These are phyloP conservation scores for Lactarius deliciosus DNA, from an alignment of 768 basidiomycete genomes.

Conservation along the genomic window DNA sequence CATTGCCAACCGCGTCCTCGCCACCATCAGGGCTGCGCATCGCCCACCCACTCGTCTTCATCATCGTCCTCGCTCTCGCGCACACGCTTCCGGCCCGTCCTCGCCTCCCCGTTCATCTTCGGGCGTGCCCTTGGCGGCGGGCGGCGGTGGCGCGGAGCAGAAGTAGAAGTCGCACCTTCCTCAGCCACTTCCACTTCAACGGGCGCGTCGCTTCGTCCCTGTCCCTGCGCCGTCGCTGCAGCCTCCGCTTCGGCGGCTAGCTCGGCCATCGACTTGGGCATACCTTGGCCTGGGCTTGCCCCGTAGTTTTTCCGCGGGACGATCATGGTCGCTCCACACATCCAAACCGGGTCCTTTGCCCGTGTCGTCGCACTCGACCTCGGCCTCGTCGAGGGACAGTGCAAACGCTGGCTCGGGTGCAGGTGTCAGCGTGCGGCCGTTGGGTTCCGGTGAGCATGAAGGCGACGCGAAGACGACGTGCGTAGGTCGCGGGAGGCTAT, in stretches of 20 bases:
- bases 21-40: neutral
- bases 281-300: constrained; percentile 1
- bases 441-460: constrained; percentile 19
- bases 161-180: neutral
- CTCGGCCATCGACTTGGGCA: constrained; percentile 28
- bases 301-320: neutral
- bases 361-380: constrained; percentile 33
- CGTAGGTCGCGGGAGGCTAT: constrained; percentile 63
- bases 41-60: neutral
- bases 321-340: too few relatives aligned
- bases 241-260: constrained; percentile 21
- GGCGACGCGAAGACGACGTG: constrained; percentile 30
- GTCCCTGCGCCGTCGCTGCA: constrained; percentile 27
- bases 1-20: neutral
- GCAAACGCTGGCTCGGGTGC: constrained; percentile 18
- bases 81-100: neutral
- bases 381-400: constrained; percentile 30
- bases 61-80: neutral
- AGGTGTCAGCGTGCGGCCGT: constrained; percentile 21
- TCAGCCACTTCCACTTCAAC: neutral
- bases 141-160: neutral
- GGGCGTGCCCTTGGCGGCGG: neutral
- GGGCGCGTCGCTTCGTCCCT: constrained; percentile 10
- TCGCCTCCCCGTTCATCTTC: constrained; percentile 4
- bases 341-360: neutral